These are phyloP conservation scores for Stagonosporopsis rhizophila DNA, from an alignment of 2,329 filamentous ascomycete species.

Conservation along the genomic window DNA sequence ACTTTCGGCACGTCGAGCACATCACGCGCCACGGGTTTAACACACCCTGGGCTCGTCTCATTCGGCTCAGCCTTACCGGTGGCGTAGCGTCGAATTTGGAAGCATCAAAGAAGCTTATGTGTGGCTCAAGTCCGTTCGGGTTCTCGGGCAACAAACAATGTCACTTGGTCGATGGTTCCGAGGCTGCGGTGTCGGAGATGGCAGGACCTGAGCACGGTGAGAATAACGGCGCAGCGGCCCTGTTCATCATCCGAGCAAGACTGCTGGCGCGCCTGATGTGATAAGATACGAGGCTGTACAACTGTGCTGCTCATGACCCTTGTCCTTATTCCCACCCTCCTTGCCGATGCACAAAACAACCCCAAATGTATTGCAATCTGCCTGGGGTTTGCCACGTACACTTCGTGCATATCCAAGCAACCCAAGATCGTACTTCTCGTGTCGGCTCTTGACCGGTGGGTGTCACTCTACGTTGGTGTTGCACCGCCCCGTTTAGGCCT, in stretches of 20 bases:
- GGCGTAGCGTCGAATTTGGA: slow-evolving; percentile 15
- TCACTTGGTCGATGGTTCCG: slow-evolving; percentile 1
- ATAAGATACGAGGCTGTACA: slow-evolving; percentile 11
- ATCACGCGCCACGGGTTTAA: slow-evolving; percentile 16
- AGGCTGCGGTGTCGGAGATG: slow-evolving; percentile 11
- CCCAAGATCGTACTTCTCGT: slow-evolving; percentile 12
- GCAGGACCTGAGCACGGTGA: slow-evolving; percentile 4
- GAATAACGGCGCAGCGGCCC: slow-evolving; percentile 3
- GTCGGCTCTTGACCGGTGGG: slow-evolving; percentile 15
- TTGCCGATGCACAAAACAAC: background rate
- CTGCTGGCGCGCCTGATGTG: slow-evolving; percentile 10
- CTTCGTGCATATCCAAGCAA: background rate
- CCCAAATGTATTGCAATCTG: background rate
- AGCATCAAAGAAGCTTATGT: slow-evolving; percentile 14
- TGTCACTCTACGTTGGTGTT: background rate
- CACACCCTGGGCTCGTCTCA: background rate
- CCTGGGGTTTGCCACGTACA: slow-evolving; percentile 7
- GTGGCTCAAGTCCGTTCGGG: slow-evolving; percentile 11
- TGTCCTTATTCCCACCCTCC: slow-evolving; percentile 6
- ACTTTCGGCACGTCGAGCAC: slow-evolving; percentile 8
- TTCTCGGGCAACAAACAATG: background rate
- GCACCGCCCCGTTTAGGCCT: slow-evolving; percentile 14
- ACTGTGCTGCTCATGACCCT: slow-evolving; percentile 4
- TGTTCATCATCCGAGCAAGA: background rate
- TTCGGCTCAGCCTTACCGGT: slow-evolving; percentile 19